phyloP scores from a whole-genome alignment of 768 basidiomycete species.

The Leucogyrophana mollusca region DNA sequence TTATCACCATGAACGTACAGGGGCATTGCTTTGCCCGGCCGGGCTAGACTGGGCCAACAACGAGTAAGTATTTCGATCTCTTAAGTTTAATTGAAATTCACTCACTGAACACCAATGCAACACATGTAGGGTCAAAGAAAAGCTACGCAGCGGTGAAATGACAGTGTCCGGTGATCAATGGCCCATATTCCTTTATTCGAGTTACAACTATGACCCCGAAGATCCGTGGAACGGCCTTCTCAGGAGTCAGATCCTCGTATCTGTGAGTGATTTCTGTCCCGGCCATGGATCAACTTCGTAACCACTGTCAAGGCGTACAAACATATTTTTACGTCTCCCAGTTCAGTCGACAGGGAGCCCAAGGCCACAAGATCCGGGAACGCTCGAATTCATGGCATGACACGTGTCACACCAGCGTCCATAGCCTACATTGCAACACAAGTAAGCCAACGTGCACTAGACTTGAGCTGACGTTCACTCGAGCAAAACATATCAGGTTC shows the following conservation, averaged over 20 bases:
- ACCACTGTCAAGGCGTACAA: constrained; percentile 18
- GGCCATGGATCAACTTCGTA: too few relatives aligned
- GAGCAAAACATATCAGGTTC: constrained; percentile 7
- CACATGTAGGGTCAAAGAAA: constrained; percentile 5
- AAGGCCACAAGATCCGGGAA: constrained; percentile 26
- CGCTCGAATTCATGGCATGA: constrained; percentile 16
- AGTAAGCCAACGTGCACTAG: constrained; percentile 2
- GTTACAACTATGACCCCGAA: constrained; percentile 10
- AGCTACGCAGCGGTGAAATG: constrained; percentile 3
- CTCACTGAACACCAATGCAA: background rate
- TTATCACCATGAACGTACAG: constrained; percentile 16
- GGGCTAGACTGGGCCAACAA: constrained; percentile 15
- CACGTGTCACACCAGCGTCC: constrained; percentile 10
- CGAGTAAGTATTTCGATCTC: constrained; percentile 7
- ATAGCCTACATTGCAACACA: constrained; percentile 21
- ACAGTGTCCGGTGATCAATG: constrained; percentile 12
- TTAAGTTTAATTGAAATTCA: background rate
- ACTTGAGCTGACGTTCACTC: background rate
- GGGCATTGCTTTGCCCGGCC: constrained; percentile 15
- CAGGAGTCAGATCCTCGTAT: constrained; percentile 3
- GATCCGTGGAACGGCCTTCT: constrained; percentile 20
- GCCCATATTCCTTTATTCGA: constrained; percentile 14
- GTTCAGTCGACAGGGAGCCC: constrained; percentile 24
- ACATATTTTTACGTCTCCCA: constrained; percentile 29
- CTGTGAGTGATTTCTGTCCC: background rate